Evolutionary conservation across 1,284 basidiomycete species (phyloP).

Genomic region (Fereydounia khargensis): DNA sequence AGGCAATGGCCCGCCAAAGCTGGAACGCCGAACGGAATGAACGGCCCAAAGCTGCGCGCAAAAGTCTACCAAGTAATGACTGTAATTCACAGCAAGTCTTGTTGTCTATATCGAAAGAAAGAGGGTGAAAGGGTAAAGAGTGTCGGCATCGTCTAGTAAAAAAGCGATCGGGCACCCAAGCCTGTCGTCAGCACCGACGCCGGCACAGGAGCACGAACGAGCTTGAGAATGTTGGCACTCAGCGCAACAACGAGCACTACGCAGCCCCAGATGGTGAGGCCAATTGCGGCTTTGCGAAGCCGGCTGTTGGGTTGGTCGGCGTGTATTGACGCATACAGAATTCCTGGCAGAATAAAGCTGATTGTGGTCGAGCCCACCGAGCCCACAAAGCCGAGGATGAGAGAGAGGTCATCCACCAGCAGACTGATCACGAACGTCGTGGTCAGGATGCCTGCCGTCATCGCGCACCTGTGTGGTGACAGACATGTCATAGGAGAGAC

Average conservation of each 20-base stretch:
- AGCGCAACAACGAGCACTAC: constrained; percentile 40
- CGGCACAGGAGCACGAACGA: constrained; percentile 27
- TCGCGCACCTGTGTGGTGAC: constrained; percentile 28
- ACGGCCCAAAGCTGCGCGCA: no score
- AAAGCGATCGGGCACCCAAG: no score
- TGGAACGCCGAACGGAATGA: no score
- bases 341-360: constrained; percentile 88
- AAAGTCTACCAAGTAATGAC: no score
- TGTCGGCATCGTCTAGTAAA: no score
- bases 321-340: constrained; percentile 37
- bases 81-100: no score
- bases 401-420: constrained; percentile 51
- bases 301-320: constrained; percentile 16
- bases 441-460: constrained; percentile 44
- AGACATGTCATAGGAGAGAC: neutral
- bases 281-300: constrained; percentile 19
- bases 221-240: constrained; percentile 43
- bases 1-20: no score
- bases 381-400: constrained; percentile 77
- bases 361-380: constrained; percentile 94
- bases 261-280: constrained; percentile 30
- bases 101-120: no score
- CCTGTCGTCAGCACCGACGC: constrained; percentile 13
- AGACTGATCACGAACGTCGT: constrained; percentile 45
- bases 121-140: no score